Conservation (phyloP, 163 green algal genomes). For the Scenedesmus sp. region DNA sequence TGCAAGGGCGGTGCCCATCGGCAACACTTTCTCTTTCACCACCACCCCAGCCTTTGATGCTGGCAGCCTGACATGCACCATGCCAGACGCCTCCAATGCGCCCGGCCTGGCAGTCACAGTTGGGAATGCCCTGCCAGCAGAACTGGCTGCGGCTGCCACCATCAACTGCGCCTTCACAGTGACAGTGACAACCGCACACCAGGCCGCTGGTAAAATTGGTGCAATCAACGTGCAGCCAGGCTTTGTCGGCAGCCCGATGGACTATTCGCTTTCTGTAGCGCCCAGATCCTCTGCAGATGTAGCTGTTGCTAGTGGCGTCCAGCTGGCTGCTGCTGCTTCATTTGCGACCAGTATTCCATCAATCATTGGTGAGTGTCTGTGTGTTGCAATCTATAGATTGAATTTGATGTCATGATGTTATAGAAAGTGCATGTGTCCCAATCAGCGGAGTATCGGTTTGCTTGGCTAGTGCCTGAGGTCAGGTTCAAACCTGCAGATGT, state of each 20-base stretch:
- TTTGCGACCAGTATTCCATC: not conserved
- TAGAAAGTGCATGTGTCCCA: too few species aligned
- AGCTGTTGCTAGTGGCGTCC: not conserved
- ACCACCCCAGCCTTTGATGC: not conserved
- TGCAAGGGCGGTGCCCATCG: not conserved
- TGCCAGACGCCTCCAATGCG: not conserved
- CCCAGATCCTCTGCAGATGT: not conserved
- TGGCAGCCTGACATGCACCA: not conserved
- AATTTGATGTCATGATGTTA: too few species aligned
- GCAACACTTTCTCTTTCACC: not conserved
- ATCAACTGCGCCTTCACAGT: slow-evolving; percentile 1
- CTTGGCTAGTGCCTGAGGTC: too few species aligned
- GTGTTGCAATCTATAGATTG: too few species aligned
- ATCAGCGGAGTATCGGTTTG: too few species aligned
- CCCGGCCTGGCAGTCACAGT: not conserved
- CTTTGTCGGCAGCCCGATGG: not conserved
- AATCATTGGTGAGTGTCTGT: not conserved
- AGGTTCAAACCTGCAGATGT: too few species aligned
- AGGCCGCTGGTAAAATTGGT: not conserved
- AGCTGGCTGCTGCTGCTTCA: not conserved
- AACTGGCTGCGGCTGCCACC: not conserved
- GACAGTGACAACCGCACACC: not conserved
- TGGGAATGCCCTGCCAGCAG: not conserved
- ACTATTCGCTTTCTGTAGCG: not conserved
- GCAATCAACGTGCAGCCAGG: not conserved